Base-by-base conservation (phyloP, 2,329 filamentous ascomycete species). In the Fusarium poae region DNA sequence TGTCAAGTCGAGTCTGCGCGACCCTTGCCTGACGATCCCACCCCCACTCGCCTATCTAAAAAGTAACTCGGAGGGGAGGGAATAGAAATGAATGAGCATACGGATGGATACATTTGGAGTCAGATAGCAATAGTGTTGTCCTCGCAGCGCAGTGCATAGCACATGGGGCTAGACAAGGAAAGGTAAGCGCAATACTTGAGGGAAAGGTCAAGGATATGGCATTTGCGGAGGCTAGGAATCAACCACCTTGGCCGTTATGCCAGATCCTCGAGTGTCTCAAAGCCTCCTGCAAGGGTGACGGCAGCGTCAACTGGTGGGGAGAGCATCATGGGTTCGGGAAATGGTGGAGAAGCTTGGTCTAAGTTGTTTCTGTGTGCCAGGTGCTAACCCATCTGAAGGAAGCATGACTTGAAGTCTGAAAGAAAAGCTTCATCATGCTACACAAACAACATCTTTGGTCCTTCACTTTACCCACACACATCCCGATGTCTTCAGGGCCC, bases 251-350 rank as follows among this genome's bases (percentile, higher is more conserved):
- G 70, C 73, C 71, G 73, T 75, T 75, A 74, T 75, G 72, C 72
- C 73, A 75, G 71, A 74, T 73, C 72, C 67, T 67, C 67, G 60
- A 67, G 46, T 73, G 73, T 74, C 71, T 75, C 72, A 75, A 62
- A 74, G 52, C 51, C 53, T 43, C 35, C 62, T 74, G 73, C 73
- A 75, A 74, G 72, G 72, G 72, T 75, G 72, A 70, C 45, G 71
- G 68, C 56, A 70, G 69, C 61, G 48, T 62, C 63, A 64, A 73
- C 69, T 54, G 62, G 67, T 66, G 61, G 69, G 61, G 66, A 49
- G 59, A 62, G 58, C 50, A 66, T 64, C 61, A 71, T 71, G 61
- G 62, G 65, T 68, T 67, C 58, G 72, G 65, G 70, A 70, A 72
- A 70, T 64, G 68, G 72, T 75, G 70, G 73, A 71, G 68, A 67